phyloP scores from a whole-genome alignment of 2,329 filamentous ascomycete genomes.

The Penicillium concentricum region DNA sequence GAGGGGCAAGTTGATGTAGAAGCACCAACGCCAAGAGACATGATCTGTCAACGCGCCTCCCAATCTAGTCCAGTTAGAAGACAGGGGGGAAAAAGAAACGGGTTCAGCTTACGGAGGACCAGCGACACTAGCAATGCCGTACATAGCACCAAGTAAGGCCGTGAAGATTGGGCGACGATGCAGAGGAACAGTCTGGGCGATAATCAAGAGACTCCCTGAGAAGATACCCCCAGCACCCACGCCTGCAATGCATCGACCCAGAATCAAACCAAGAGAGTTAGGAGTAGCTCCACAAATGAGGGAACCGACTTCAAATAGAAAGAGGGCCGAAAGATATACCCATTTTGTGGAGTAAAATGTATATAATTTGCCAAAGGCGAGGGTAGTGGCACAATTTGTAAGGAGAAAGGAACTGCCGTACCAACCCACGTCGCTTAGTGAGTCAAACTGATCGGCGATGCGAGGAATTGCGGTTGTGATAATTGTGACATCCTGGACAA shows the following conservation, averaged over 20 bases:
- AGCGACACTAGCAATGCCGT: slow-evolving; percentile 57
- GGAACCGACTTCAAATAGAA: slow-evolving; percentile 39
- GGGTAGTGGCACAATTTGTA: slow-evolving; percentile 33
- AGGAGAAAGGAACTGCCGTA: slow-evolving; percentile 54
- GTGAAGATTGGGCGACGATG: slow-evolving; percentile 48
- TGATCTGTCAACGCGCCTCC: slow-evolving; percentile 47
- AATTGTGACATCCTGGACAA: slow-evolving; percentile 42
- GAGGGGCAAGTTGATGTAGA: slow-evolving; percentile 47
- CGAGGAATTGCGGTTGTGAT: slow-evolving; percentile 14
- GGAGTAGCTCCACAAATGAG: slow-evolving; percentile 37
- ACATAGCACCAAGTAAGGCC: slow-evolving; percentile 40
- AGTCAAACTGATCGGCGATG: not conserved
- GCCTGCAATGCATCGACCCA: slow-evolving; percentile 36
- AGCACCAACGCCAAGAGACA: slow-evolving; percentile 42
- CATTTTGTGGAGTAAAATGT: slow-evolving; percentile 35
- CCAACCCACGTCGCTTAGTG: slow-evolving; percentile 50
- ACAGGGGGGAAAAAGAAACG: not conserved
- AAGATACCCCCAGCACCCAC: slow-evolving; percentile 34
- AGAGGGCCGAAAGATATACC: slow-evolving; percentile 32
- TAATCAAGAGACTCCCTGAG: slow-evolving; percentile 23
- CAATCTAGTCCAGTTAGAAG: not conserved
- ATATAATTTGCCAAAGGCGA: slow-evolving; percentile 35
- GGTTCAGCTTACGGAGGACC: not conserved
- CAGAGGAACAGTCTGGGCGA: slow-evolving; percentile 48
- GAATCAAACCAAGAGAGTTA: slow-evolving; percentile 31